phyloP scores from a whole-genome alignment of 2,329 filamentous ascomycete species.

The Trichoderma hamatum region DNA sequence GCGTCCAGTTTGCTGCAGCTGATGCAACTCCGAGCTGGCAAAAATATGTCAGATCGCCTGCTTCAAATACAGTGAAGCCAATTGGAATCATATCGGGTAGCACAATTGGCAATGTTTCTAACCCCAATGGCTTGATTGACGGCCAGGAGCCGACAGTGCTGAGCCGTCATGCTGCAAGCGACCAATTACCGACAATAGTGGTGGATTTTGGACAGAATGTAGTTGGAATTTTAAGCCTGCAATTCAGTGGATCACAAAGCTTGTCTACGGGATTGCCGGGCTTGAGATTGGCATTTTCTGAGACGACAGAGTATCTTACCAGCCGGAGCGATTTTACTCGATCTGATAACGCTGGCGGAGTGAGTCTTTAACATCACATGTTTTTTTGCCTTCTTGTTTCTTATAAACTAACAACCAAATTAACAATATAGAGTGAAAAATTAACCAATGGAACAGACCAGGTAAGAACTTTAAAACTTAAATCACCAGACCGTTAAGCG shows the following conservation, averaged over 20 bases:
- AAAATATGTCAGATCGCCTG: not conserved
- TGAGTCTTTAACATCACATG: conserved; percentile 40
- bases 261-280: conserved; percentile 40
- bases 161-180: not conserved
- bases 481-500: not conserved
- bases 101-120: conserved; percentile 16
- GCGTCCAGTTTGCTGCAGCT: not conserved
- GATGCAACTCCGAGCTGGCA: not conserved
- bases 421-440: not conserved
- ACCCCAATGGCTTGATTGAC: conserved; percentile 5
- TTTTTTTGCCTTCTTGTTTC: not conserved
- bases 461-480: not conserved
- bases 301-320: conserved; percentile 49
- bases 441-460: conserved; percentile 18
- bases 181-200: conserved; percentile 39
- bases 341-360: conserved; percentile 44
- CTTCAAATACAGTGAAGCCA: not conserved
- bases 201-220: conserved; percentile 56
- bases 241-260: conserved; percentile 34
- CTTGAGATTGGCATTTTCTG: conserved; percentile 53
- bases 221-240: conserved; percentile 46
- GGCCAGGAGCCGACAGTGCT: conserved; percentile 1
- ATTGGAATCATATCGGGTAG: not conserved
- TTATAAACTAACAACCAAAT: not conserved
- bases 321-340: conserved; percentile 53